These are phyloP conservation scores for Chalaropsis thielavioides DNA, from an alignment of 2,329 filamentous ascomycete genomes.

Conservation along the genomic window DNA sequence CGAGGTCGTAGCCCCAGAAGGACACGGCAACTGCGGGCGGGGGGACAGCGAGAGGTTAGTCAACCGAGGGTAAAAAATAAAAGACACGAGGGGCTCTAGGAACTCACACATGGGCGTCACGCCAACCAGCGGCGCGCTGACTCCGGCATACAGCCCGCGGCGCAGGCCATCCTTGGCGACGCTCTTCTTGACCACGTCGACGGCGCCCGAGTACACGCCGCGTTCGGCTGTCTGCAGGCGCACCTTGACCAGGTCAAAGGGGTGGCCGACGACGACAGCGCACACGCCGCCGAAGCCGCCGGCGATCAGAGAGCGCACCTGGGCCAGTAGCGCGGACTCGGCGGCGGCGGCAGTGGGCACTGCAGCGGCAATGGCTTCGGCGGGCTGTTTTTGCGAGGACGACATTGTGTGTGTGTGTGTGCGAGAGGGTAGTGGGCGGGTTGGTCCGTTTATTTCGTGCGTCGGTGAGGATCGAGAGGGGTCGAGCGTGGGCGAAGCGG, in stretches of 20 bases:
- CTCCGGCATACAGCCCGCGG: conserved; percentile 86
- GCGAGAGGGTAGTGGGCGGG: conserved; percentile 19
- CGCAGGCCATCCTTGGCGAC: conserved; percentile 70
- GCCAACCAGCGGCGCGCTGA: conserved; percentile 83
- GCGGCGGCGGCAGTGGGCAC: background rate
- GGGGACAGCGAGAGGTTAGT: no score
- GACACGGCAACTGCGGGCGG: conserved; percentile 45
- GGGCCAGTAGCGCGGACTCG: conserved; percentile 28
- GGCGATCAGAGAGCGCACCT: conserved; percentile 68
- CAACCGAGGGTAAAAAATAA: background rate
- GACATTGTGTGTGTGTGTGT: background rate
- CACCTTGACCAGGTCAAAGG: conserved; percentile 96
- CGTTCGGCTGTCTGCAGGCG: conserved; percentile 89
- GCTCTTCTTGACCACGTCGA: conserved; percentile 84
- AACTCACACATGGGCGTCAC: conserved; percentile 97
- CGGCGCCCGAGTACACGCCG: conserved; percentile 76
- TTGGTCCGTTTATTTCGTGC: conserved; percentile 11
- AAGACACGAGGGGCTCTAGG: background rate
- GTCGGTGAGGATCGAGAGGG: background rate
- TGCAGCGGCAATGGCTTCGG: conserved; percentile 18
- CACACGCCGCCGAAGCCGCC: conserved; percentile 89
- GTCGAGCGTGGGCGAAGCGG: background rate
- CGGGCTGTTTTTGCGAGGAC: background rate
- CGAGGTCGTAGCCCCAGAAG: conserved; percentile 84
- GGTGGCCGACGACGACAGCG: conserved; percentile 87